Conservation (phyloP, 2,329 filamentous ascomycete species). For the Aspergillus fumigatiaffinis region DNA sequence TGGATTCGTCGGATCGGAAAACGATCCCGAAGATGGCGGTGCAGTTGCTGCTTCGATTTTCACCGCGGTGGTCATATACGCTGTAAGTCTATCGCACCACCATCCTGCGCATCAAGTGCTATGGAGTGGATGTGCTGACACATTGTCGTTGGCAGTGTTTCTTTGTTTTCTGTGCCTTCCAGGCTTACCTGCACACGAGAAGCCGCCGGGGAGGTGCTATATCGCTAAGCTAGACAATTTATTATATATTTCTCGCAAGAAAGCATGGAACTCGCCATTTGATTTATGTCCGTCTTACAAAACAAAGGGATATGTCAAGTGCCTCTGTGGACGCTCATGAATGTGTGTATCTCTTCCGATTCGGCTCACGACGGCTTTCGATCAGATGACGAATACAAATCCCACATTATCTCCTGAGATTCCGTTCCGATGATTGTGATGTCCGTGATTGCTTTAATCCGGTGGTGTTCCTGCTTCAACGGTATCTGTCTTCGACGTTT, state of each 20-base stretch:
- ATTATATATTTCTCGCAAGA: conserved; percentile 13
- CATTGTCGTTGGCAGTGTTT: conserved; percentile 59
- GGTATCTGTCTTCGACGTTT: neutral
- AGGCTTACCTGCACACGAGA: conserved; percentile 80
- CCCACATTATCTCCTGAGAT: neutral
- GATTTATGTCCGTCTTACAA: neutral
- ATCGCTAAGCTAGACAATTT: conserved; percentile 54
- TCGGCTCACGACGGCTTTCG: neutral
- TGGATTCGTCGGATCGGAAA: conserved; percentile 71
- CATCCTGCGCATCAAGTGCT: neutral
- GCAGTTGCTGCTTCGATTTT: conserved; percentile 84
- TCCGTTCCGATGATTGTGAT: neutral
- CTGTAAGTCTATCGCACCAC: conserved; percentile 56
- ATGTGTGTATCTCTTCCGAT: neutral
- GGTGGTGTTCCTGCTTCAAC: neutral
- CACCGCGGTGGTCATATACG: conserved; percentile 81
- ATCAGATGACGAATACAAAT: neutral
- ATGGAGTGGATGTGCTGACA: conserved; percentile 10
- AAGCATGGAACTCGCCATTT: conserved; percentile 10
- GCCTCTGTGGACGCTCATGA: neutral
- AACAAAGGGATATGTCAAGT: neutral
- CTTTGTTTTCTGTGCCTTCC: conserved; percentile 84
- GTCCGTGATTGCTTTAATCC: neutral
- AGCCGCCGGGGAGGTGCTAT: conserved; percentile 82
- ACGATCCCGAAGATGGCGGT: conserved; percentile 66